phyloP scores from a whole-genome alignment of 2,329 filamentous ascomycete species.

The Fusarium redolens region DNA sequence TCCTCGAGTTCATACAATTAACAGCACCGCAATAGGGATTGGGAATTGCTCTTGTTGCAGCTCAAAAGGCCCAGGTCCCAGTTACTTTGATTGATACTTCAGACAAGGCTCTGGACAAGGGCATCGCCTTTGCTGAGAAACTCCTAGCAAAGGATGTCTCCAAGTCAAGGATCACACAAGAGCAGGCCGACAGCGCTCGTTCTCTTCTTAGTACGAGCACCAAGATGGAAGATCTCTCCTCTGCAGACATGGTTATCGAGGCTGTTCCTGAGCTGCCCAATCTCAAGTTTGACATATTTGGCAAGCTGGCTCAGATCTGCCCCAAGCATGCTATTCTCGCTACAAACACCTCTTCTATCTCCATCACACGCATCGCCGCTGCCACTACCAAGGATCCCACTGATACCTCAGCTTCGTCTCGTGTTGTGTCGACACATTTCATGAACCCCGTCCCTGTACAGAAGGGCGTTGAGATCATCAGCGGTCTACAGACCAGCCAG shows the following conservation, averaged over 20 bases:
- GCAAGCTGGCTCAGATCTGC: constrained; percentile 82
- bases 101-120: constrained; percentile 87
- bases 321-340: constrained; percentile 89
- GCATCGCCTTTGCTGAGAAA: constrained; percentile 91
- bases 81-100: constrained; percentile 89
- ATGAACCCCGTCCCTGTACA: constrained; percentile 99
- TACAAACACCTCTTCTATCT: constrained; percentile 99
- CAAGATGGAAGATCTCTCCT: constrained; percentile 78
- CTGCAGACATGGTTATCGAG: constrained; percentile 97
- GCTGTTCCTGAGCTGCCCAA: constrained; percentile 92
- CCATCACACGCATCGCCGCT: constrained; percentile 94
- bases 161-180: constrained; percentile 86
- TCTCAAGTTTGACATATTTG: constrained; percentile 90
- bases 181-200: constrained; percentile 79
- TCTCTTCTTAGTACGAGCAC: constrained; percentile 77
- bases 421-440: constrained; percentile 96
- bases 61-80: constrained; percentile 82
- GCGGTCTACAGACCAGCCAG: constrained; percentile 88
- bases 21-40: constrained; percentile 72
- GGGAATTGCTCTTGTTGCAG: constrained; percentile 94
- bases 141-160: constrained; percentile 91
- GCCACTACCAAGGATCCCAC: constrained; percentile 82
- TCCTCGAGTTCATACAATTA: constrained; percentile 12
- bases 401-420: constrained; percentile 82
- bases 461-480: constrained; percentile 98